Evolutionary conservation across 1,284 basidiomycete genomes (phyloP).

Genomic region (Apiotrichum domesticum): DNA sequence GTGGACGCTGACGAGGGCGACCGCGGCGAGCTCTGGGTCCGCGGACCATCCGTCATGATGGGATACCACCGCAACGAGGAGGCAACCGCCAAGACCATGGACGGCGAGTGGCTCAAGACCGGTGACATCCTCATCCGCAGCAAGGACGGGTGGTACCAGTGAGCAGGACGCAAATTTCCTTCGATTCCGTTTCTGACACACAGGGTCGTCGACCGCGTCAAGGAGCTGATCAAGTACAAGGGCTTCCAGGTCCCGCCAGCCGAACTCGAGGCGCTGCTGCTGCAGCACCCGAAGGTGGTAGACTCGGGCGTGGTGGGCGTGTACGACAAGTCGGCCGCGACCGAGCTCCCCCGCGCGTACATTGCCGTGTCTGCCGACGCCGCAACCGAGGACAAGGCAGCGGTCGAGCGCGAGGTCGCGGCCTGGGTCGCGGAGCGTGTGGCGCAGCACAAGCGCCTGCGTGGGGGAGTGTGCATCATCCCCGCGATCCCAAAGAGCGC

Average conservation of each 20-base stretch:
- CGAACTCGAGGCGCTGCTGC: slow-evolving; percentile 67
- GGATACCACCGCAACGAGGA: slow-evolving; percentile 57
- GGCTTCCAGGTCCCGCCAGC: slow-evolving; percentile 67
- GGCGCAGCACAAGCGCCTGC: slow-evolving; percentile 49
- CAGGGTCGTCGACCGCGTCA: slow-evolving; percentile 50
- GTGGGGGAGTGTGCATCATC: slow-evolving; percentile 49
- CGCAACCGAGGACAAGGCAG: slow-evolving; percentile 5
- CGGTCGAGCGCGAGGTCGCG: slow-evolving; percentile 49
- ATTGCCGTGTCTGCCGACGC: slow-evolving; percentile 2
- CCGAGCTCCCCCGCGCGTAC: slow-evolving; percentile 43
- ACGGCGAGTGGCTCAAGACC: slow-evolving; percentile 72
- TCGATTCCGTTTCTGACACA: neutral
- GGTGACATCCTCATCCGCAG: slow-evolving; percentile 66
- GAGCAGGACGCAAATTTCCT: slow-evolving; percentile 64
- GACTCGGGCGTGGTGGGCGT: slow-evolving; percentile 69
- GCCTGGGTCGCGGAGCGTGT: slow-evolving; percentile 59
- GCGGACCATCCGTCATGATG: slow-evolving; percentile 76
- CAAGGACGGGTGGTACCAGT: slow-evolving; percentile 55
- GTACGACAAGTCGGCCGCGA: slow-evolving; percentile 57
- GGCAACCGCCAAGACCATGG: slow-evolving; percentile 65
- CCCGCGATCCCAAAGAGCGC: slow-evolving; percentile 48
- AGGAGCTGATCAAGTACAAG: slow-evolving; percentile 76
- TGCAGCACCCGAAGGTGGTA: slow-evolving; percentile 63
- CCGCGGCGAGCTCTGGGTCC: slow-evolving; percentile 72
- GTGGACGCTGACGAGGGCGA: slow-evolving; percentile 52